These are phyloP conservation scores for Hypoxylon sp. DNA, from an alignment of 2,329 filamentous ascomycete genomes.

Conservation along the genomic window DNA sequence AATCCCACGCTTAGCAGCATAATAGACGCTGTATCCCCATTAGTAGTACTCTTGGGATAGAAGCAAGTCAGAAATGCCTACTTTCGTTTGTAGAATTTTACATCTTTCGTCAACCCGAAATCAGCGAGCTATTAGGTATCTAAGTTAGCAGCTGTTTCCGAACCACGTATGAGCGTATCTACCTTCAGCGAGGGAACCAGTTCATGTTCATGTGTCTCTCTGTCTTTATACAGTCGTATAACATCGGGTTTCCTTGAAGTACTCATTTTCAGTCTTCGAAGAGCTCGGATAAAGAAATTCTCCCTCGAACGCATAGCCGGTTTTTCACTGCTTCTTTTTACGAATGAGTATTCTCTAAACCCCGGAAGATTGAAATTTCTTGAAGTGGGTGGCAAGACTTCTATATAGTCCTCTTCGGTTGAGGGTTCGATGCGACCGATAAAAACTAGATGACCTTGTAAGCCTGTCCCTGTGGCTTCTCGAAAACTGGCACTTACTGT, in stretches of 20 bases:
- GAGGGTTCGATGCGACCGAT: conserved; percentile 27
- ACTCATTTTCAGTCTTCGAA: background rate
- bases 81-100: conserved; percentile 39
- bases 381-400: no score
- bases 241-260: background rate
- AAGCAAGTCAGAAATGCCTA: conserved; percentile 14
- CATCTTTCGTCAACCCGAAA: conserved; percentile 29
- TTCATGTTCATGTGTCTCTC: conserved; percentile 6
- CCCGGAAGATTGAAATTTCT: no score
- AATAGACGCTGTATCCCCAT: conserved; percentile 33
- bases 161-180: no score
- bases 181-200: conserved; percentile 22
- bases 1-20: background rate
- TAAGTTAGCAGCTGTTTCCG: conserved; percentile 2
- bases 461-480: no score
- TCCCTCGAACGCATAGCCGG: no score
- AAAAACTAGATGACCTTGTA: conserved; percentile 37
- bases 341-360: no score
- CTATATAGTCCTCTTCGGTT: no score
- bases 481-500: conserved; percentile 32
- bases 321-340: no score
- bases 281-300: no score
- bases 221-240: conserved; percentile 10
- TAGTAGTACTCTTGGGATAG: background rate
- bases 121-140: conserved; percentile 37